Evolutionary conservation across 345 rosid genomes (phyloP).

Genomic region (Anacardium occidentale): DNA sequence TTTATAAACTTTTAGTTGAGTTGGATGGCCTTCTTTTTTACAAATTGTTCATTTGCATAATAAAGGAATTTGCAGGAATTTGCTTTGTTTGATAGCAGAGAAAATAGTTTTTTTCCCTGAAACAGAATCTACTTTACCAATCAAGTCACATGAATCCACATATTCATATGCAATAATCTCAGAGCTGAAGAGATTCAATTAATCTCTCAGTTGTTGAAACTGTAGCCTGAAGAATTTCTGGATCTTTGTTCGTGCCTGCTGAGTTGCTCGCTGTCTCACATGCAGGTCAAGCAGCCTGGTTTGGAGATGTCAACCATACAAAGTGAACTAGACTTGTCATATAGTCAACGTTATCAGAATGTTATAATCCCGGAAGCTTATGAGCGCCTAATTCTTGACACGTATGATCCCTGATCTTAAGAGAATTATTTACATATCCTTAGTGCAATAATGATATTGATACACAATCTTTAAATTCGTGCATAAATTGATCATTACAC

Average conservation of each 20-base stretch:
- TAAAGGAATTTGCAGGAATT: too few species aligned
- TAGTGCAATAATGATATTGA: not conserved
- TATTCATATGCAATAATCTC: not conserved
- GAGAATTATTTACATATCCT: not conserved
- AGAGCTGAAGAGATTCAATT: not conserved
- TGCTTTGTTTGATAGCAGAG: not conserved
- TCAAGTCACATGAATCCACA: not conserved
- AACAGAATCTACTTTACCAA: not conserved
- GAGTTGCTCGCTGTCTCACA: constrained; percentile 17
- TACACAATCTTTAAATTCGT: not conserved
- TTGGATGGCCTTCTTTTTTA: not conserved
- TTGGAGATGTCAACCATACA: constrained; percentile 90
- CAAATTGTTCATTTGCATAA: not conserved
- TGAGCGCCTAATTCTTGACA: constrained; percentile 96
- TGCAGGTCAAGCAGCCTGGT: constrained; percentile 98
- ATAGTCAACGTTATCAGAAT: constrained; percentile 82
- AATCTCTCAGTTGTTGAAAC: not conserved
- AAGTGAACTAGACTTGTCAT: constrained; percentile 96
- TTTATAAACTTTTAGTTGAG: not conserved
- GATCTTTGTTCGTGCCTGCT: not conserved
- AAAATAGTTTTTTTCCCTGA: not conserved
- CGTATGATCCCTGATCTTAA: constrained; percentile 44
- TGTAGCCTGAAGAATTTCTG: not conserved
- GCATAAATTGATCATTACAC: constrained; percentile 1
- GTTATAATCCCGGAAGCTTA: constrained; percentile 93